Percentiles rank a stretch among this genome's conserved stretches.
These are phyloP conservation scores for Jaapia argillacea DNA, from an alignment of 768 basidiomycete species.

Conservation along the genomic window DNA sequence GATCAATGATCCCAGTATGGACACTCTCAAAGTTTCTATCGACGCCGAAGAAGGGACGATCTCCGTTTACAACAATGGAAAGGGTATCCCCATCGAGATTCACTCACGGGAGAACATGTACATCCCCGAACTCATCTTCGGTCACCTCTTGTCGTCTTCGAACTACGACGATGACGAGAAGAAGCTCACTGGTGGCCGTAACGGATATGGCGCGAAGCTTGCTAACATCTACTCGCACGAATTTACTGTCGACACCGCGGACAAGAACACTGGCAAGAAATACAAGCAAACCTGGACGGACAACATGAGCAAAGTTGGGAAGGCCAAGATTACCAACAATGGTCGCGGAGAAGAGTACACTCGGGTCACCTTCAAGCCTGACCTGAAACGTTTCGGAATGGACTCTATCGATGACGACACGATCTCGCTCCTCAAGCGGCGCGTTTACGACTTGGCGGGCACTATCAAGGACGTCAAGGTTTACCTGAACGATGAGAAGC, in stretches of 20 bases:
- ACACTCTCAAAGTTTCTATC: conserved; percentile 81
- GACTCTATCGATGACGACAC: conserved; percentile 85
- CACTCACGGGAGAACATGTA: conserved; percentile 89
- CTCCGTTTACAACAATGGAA: conserved; percentile 91
- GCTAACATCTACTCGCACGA: conserved; percentile 97
- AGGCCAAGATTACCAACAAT: conserved; percentile 92
- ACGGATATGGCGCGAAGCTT: conserved; percentile 96
- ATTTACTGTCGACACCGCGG: conserved; percentile 93
- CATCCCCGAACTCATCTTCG: conserved; percentile 97
- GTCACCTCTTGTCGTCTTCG: conserved; percentile 85
- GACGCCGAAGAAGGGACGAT: conserved; percentile 79
- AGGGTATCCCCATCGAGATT: conserved; percentile 94
- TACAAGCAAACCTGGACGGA: conserved; percentile 92
- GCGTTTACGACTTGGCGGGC: conserved; percentile 97
- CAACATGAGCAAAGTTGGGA: conserved; percentile 85
- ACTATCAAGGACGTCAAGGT: conserved; percentile 91
- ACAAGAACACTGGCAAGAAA: conserved; percentile 77
- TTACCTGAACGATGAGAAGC: conserved; percentile 80
- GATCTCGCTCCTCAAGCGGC: conserved; percentile 77
- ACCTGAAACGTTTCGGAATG: conserved; percentile 90
- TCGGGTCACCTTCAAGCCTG: conserved; percentile 86
- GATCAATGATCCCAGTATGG: conserved; percentile 92
- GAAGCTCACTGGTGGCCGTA: conserved; percentile 96
- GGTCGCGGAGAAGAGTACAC: conserved; percentile 85
- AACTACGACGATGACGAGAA: conserved; percentile 99